Percentiles rank a stretch among this genome's conserved stretches.
These are phyloP conservation scores for Colletotrichum coccodes DNA, from an alignment of 2,329 filamentous ascomycete species.

Conservation along the genomic window DNA sequence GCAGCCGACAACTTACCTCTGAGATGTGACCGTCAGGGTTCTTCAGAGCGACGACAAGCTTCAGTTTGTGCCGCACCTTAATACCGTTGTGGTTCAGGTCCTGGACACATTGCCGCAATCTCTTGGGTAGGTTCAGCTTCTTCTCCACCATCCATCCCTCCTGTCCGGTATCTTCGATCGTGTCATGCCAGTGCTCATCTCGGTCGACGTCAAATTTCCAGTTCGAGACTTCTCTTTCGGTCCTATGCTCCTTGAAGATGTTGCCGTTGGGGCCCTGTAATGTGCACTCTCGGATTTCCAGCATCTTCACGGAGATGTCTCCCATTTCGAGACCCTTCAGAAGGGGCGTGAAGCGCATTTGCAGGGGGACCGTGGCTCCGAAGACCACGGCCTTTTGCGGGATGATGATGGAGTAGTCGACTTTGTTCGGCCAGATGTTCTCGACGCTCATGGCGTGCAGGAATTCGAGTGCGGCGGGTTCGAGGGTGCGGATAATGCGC, in stretches of 20 bases:
- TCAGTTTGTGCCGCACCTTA: conserved; percentile 92
- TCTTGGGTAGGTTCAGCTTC: conserved; percentile 79
- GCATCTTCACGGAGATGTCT: conserved; percentile 81
- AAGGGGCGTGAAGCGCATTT: conserved; percentile 88
- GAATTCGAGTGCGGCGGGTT: conserved; percentile 80
- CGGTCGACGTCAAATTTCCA: conserved; percentile 67
- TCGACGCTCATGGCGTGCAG: conserved; percentile 94
- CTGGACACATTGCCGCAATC: conserved; percentile 84
- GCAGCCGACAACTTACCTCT: conserved; percentile 66
- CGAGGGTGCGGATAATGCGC: conserved; percentile 80
- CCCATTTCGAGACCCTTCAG: conserved; percentile 89
- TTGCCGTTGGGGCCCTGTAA: conserved; percentile 57
- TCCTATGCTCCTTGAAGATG: conserved; percentile 67
- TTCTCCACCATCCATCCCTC: conserved; percentile 73
- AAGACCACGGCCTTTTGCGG: conserved; percentile 96
- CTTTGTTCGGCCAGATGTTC: conserved; percentile 97
- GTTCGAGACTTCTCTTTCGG: conserved; percentile 70
- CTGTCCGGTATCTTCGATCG: conserved; percentile 74
- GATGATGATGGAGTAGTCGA: conserved; percentile 93
- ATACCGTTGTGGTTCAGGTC: conserved; percentile 90
- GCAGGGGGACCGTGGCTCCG: conserved; percentile 84
- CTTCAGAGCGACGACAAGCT: conserved; percentile 88
- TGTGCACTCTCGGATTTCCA: conserved; percentile 80
- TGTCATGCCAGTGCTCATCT: conserved; percentile 74
- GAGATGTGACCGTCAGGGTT: conserved; percentile 96